These are phyloP conservation scores for Phytophthora tentaculata DNA, from an alignment of 352 stramenopile species.

Conservation along the genomic window DNA sequence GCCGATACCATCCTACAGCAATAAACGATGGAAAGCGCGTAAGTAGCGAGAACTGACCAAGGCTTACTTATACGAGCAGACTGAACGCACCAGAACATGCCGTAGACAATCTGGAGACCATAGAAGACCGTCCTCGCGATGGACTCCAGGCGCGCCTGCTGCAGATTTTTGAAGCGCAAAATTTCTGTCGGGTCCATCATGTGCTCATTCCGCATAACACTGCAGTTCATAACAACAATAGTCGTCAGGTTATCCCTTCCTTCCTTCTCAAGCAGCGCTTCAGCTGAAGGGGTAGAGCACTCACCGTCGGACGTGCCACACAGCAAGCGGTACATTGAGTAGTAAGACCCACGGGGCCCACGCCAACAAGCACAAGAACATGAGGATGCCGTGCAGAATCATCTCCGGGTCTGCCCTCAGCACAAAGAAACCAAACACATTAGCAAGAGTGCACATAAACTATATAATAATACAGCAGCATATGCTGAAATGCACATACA, in stretches of 20 bases:
- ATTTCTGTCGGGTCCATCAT: conserved; percentile 88
- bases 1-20: conserved; percentile 81
- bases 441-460: neutral
- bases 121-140: conserved; percentile 90
- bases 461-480: neutral
- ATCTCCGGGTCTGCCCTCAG: conserved; percentile 78
- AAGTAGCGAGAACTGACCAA: neutral
- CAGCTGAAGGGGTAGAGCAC: neutral
- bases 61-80: neutral
- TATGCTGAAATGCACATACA: conserved; percentile 41
- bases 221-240: conserved; percentile 22
- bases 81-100: conserved; percentile 85
- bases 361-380: conserved; percentile 74
- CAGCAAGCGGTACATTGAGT: conserved; percentile 78
- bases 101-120: conserved; percentile 88
- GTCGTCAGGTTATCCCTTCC: conserved; percentile 3
- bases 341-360: conserved; percentile 83
- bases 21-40: neutral
- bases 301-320: conserved; percentile 80
- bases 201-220: conserved; percentile 80
- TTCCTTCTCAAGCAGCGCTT: neutral
- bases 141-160: conserved; percentile 74
- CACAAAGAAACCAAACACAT: conserved; percentile 10
- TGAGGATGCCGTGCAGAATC: conserved; percentile 75
- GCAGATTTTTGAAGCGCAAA: conserved; percentile 87